These are phyloP conservation scores for Monosporozyma yasuniensis DNA, from an alignment of 805 yeast genomes.

Conservation along the genomic window DNA sequence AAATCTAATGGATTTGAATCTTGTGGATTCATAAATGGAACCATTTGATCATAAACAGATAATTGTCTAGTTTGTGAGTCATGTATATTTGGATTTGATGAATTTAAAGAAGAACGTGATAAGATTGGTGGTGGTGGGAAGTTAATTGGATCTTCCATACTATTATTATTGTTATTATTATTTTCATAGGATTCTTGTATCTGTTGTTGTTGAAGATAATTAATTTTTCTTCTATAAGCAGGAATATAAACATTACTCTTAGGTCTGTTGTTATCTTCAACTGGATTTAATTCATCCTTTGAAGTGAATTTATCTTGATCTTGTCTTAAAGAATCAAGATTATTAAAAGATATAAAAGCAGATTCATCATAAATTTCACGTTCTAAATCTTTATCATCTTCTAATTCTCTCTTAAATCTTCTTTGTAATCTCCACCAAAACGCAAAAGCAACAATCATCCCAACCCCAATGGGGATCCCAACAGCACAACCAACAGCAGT, in stretches of 20 bases:
- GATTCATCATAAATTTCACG: constrained; percentile 26
- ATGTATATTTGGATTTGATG: not conserved
- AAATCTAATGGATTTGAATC: not conserved
- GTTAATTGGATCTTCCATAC: not conserved
- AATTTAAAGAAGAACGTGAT: not conserved
- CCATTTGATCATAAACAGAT: constrained; percentile 9
- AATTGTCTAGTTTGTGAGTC: constrained; percentile 1
- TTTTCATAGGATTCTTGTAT: not conserved
- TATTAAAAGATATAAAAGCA: constrained; percentile 30
- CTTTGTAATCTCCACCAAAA: constrained; percentile 35
- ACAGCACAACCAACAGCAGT: constrained; percentile 46
- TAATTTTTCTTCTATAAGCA: constrained; percentile 32
- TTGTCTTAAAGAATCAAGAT: constrained; percentile 4
- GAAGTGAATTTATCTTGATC: not conserved
- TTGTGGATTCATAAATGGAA: constrained; percentile 3
- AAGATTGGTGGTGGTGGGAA: not conserved
- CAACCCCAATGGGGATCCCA: constrained; percentile 41
- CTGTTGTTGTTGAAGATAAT: constrained; percentile 7
- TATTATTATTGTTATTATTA: not conserved
- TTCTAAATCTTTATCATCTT: constrained; percentile 30
- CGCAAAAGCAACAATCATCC: constrained; percentile 28
- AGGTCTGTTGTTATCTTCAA: not conserved
- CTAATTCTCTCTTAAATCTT: constrained; percentile 33
- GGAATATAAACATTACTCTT: constrained; percentile 24
- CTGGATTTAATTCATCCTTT: constrained; percentile 1